These are phyloP conservation scores for Tarenaya hassleriana DNA, from an alignment of 345 rosid species.

Conservation along the genomic window DNA sequence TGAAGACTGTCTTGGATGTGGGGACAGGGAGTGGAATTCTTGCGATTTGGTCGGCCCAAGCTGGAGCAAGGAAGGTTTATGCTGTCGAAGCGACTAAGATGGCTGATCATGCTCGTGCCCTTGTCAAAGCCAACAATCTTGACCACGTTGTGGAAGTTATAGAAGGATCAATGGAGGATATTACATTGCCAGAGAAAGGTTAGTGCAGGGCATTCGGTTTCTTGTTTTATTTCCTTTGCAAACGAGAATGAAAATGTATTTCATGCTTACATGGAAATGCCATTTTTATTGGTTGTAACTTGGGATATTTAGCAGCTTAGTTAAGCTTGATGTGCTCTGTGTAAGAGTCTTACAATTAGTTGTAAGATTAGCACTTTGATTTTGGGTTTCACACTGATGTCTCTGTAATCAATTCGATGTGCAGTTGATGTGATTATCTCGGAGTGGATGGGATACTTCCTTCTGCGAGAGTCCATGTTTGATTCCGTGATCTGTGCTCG, in stretches of 20 bases:
- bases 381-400: conserved; percentile 9
- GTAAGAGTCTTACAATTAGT: too few relatives aligned
- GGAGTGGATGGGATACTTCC: conserved; percentile 99
- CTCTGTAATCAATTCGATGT: background rate
- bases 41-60: conserved; percentile 99
- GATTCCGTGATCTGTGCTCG: conserved; percentile 98
- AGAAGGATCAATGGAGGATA: conserved; percentile 81
- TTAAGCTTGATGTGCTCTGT: conserved; percentile 6
- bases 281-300: background rate
- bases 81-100: conserved; percentile 95
- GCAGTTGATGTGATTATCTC: conserved; percentile 98
- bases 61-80: conserved; percentile 96
- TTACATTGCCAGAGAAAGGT: conserved; percentile 91
- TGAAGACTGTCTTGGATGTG: conserved; percentile 87
- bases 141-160: conserved; percentile 71
- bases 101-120: conserved; percentile 87
- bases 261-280: too few relatives aligned
- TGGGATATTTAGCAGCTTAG: conserved; percentile 4
- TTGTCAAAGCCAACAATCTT: conserved; percentile 72
- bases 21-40: conserved; percentile 99
- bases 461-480: conserved; percentile 94
- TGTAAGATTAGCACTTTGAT: too few relatives aligned
- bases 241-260: too few relatives aligned
- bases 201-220: conserved; percentile 1
- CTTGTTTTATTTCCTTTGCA: background rate